Evolutionary conservation across 106 monocot genomes (phyloP), one percentile per base, ranked within the genome.

Genomic region (Dendrobium officinale): DNA sequence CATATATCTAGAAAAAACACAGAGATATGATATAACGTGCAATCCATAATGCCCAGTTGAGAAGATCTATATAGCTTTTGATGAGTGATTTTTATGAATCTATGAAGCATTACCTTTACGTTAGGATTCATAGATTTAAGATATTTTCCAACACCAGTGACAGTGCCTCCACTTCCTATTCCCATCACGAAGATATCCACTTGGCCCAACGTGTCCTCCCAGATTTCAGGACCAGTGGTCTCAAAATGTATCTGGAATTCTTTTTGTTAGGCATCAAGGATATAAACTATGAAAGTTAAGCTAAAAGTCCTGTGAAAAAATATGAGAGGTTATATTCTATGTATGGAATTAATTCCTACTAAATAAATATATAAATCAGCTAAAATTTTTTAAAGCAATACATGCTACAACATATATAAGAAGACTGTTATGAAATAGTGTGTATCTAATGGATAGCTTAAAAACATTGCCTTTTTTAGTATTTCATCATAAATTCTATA

Each of bases 81-180:
- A 26, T 26, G n/a, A 24, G 51, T 5, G 4, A 41, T 41, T 79
- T 43, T 75, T 48, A 11, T 26, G 43, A 72, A 72, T 45, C 31
- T 5, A 41, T 22, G 40, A 16, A 77, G n/a, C 2, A 22, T 9
- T 93, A 93, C 95, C 91, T 96, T 91, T 0, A 88, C 84, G 80
- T 91, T 89, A 66, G 95, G 93, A 82, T 96, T 96, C 88, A 83
- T 89, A 19, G 91, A 91, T 83, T 96, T 96, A 67, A 96, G 95
- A 66, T 93, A 96, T 80, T 80, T 89, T 42, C 96, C 96, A 77
- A 96, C 96, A 79, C 96, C 96, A 64, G 90, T 90, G 11, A 96
- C 91, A 64, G 96, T 96, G 41, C 96, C 96, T 29, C 96, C 96
- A 74, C 91, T 96, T 20, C 96, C 96, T 33, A 96, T 96, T 80